Percentiles rank a stretch among this genome's conserved stretches.
Conservation (phyloP, 345 rosid genomes). For the Draba incana region DNA sequence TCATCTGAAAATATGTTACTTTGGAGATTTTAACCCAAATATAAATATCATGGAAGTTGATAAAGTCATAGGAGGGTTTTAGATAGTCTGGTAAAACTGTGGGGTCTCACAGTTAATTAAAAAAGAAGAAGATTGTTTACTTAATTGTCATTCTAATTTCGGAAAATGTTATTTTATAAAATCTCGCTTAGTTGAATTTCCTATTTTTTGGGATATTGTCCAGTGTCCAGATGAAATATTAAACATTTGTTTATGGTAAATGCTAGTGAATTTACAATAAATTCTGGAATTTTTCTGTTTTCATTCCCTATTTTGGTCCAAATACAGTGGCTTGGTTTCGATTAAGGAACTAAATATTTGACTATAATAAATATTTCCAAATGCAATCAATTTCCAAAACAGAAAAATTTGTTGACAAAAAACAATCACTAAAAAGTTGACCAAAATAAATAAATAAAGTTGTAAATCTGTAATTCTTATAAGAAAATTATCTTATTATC, state of each 20-base stretch:
- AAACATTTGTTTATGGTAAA: slow-evolving; percentile 6
- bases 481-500: neutral
- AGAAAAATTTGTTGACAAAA: neutral
- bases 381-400: slow-evolving; percentile 3
- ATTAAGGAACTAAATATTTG: slow-evolving; percentile 16
- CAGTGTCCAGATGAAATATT: neutral
- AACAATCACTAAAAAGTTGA: neutral
- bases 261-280: slow-evolving; percentile 19
- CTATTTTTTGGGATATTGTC: neutral
- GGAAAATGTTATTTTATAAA: neutral
- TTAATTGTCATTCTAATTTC: neutral
- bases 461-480: neutral
- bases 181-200: neutral
- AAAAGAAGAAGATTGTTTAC: neutral
- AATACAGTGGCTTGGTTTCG: slow-evolving; percentile 27
- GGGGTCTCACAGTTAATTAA: neutral
- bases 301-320: neutral
- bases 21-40: neutral
- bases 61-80: neutral
- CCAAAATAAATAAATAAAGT: neutral
- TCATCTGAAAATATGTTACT: neutral
- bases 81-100: neutral
- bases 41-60: neutral
- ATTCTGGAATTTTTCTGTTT: slow-evolving; percentile 1
- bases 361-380: slow-evolving; percentile 5